Base-by-base conservation (phyloP, 345 rosid species). In the Rhodamnia argentea region DNA sequence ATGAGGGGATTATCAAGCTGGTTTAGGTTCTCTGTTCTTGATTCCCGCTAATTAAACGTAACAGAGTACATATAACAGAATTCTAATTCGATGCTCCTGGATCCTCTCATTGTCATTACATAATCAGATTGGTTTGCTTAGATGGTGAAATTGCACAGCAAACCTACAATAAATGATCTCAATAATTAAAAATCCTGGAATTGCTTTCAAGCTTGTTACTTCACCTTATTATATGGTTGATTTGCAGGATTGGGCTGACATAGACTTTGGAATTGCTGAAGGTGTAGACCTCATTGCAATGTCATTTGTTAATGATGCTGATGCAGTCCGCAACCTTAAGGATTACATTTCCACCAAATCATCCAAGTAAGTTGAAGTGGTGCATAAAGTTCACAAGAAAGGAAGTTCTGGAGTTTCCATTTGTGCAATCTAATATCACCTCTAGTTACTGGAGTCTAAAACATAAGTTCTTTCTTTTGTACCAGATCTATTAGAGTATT, bases 211-310 rank as follows among this genome's bases (percentile, higher is more conserved):
- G 60, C n/a, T 50, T 50, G 74, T 59, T 18, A 23, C n/a, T 47
- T 47, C 26, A 59, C 64, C 1, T 0, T 23, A 7, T 85, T 42
- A 37, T 82, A 40, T 52, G 50, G 64, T 9, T 23, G 44, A 20
- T 76, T 54, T 84, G 24, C 91, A 94, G 97, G 97, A 93, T 75
- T 94, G 97, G 97, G 93, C 83, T 26, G 97, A 92, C 87, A 89
- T 94, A 40, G 92, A 92, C 82, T 92, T 90, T 59, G 95, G 93
- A 88, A 90, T 92, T 84, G 84, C 93, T 32, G 95, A 94, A 89
- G 95, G 92, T 60, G 90, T 93, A 29, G 97, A 94, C 89, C 90
- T 94, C 83, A 89, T 94, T 12, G 91, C 95, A 84, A 84, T 94
- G 87, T 94, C 97, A 26, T 94, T 94, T 87, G 95, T 92, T 53